phyloP scores from a whole-genome alignment of 306 rosid species.

The Sicyos baderoa region DNA sequence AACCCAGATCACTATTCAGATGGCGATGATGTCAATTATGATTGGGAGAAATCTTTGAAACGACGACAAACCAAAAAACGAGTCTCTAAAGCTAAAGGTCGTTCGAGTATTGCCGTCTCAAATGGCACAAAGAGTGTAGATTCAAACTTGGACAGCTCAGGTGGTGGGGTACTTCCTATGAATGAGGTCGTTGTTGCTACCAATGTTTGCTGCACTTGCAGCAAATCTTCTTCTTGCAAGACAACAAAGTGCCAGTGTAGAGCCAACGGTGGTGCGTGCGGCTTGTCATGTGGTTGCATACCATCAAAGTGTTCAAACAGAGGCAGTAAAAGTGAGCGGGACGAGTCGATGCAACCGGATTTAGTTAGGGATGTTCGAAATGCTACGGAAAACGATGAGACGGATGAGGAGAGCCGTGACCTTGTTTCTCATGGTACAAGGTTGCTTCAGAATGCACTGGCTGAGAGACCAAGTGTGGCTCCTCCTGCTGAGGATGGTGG shows the following conservation, averaged over 20 bases:
- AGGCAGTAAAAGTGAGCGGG: constrained; percentile 26
- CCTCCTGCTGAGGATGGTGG: constrained; percentile 33
- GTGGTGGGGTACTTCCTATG: constrained; percentile 22
- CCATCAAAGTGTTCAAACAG: constrained; percentile 52
- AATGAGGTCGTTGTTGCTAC: constrained; percentile 15
- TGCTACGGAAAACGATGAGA: constrained; percentile 31
- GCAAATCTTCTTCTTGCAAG: constrained; percentile 57
- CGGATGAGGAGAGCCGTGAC: constrained; percentile 28
- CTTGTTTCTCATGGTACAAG: constrained; percentile 74
- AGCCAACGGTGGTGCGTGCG: constrained; percentile 41
- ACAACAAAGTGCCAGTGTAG: constrained; percentile 64
- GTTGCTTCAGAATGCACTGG: constrained; percentile 65
- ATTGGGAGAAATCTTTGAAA: constrained; percentile 37
- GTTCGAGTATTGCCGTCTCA: constrained; percentile 25
- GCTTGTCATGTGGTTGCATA: constrained; percentile 51
- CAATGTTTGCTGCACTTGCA: constrained; percentile 58
- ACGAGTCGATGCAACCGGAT: constrained; percentile 21
- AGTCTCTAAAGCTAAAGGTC: constrained; percentile 29
- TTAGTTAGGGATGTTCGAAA: constrained; percentile 24
- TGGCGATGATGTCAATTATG: constrained; percentile 26
- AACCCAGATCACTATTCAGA: constrained; percentile 38
- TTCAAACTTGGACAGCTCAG: constrained; percentile 27
- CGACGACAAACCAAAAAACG: constrained; percentile 25
- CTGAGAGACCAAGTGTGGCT: constrained; percentile 33
- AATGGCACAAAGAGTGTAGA: constrained; percentile 24